A percentile compares a stretch with the other conserved stretches of the same genome.
phyloP scores from a whole-genome alignment of 2,329 filamentous ascomycete genomes.

The Monosporascus sp. region DNA sequence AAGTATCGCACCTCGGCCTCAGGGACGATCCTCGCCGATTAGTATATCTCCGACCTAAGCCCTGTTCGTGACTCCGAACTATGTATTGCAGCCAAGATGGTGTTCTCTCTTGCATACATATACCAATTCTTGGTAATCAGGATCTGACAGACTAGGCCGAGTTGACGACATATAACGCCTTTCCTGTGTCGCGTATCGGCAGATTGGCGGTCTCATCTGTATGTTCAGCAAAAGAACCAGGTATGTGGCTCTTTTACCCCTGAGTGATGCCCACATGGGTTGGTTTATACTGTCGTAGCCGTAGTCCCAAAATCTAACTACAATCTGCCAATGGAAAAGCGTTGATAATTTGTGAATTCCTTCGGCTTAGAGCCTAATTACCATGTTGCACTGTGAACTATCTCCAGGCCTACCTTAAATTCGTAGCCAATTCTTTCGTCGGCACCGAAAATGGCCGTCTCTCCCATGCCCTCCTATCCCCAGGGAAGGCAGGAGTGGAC shows the following conservation, averaged over 20 bases:
- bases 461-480: constrained; percentile 48
- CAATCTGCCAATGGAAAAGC: constrained; percentile 6
- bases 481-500: constrained; percentile 35
- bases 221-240: constrained; percentile 49
- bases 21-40: constrained; percentile 38
- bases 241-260: constrained; percentile 10
- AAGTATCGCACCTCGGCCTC: constrained; percentile 35
- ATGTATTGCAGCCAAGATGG: constrained; percentile 24
- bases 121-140: constrained; percentile 21
- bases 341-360: constrained; percentile 43
- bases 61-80: constrained; percentile 31
- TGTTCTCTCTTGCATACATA: constrained; percentile 25
- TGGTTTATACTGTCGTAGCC: constrained; percentile 24
- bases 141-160: constrained; percentile 43
- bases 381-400: constrained; percentile 55
- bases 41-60: constrained; percentile 32
- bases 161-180: constrained; percentile 45
- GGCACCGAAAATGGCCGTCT: constrained; percentile 39
- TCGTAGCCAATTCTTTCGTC: constrained; percentile 44
- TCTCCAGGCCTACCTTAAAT: constrained; percentile 52
- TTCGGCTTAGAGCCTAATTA: constrained; percentile 48
- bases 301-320: constrained; percentile 36
- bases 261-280: neutral
- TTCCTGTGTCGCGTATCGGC: constrained; percentile 44
- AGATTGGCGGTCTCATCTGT: constrained; percentile 53